Base-by-base conservation (phyloP, 768 basidiomycete genomes). In the Boletus reticulatus region DNA sequence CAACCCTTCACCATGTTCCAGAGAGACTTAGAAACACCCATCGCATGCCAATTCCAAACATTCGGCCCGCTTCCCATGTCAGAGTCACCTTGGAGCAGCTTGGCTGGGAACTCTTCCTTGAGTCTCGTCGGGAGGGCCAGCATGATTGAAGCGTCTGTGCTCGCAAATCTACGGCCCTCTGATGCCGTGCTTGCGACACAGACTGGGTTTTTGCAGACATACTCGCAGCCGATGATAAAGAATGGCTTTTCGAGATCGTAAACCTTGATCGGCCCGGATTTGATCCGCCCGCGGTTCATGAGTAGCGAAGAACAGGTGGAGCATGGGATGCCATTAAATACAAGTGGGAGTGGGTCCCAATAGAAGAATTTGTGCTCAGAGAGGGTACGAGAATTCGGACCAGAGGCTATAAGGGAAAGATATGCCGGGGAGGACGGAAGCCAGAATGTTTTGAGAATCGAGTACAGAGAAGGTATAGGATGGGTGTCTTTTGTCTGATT, bases 141-240 rank as follows among this genome's bases (percentile, higher is more conserved):
- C 58, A 89, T 77, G 65, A 92, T 85, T 13, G 84, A 82, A 3
- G 81, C 75, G 62, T 92, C 89, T 0, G 86, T 89, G 64, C 84
- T 86, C 0, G 87, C 84, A 60, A 83, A 90, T 58, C 76, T 82
- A 31, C 88, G 81, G 4, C 84, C 84, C 32, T 87, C 85, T 4
- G 76, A 55, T 9, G 73, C 65, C 27, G 74, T 65, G 32, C 74
- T 67, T 29, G 76, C 66, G 27, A 75, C 56, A 65, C 88, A 90
- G 20, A 72, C 42, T 1, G 71, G 41, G 29, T 78, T 83, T 48
- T 77, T 78, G 66, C 90, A 92, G 6, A 78, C 76, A 56, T 92
- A 92, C 66, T 89, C 86, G 65, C 89, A 89, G n/a, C 87, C 90
- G 36, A 92, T 89, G 68, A 92, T 80, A 66, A 87, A 92, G 72